phyloP scores from a whole-genome alignment of 495 filamentous ascomycete species.

The Penicillium soppii region DNA sequence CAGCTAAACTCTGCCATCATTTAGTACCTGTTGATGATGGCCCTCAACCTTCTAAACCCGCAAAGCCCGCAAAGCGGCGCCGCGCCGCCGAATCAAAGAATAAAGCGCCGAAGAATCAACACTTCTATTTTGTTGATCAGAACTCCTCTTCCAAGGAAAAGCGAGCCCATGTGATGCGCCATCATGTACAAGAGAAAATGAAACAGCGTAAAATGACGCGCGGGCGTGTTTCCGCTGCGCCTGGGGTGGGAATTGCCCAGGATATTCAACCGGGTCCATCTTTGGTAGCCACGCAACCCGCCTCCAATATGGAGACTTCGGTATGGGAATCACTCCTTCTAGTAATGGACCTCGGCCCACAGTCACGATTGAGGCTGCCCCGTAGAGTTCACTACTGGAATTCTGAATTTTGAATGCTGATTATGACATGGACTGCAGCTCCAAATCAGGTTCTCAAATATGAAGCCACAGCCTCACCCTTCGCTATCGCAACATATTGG shows the following conservation, averaged over 20 bases:
- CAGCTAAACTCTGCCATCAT: background rate
- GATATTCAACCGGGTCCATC: slow-evolving; percentile 4
- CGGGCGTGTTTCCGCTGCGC: slow-evolving; percentile 13
- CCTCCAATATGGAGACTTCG: slow-evolving; percentile 14
- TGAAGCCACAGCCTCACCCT: slow-evolving; percentile 12
- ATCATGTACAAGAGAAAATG: slow-evolving; percentile 47
- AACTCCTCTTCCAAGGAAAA: slow-evolving; percentile 46
- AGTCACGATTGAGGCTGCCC: background rate
- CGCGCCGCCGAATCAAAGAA: slow-evolving; percentile 19
- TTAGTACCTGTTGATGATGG: slow-evolving; percentile 13
- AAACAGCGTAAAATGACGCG: slow-evolving; percentile 34
- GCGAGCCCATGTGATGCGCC: slow-evolving; percentile 50
- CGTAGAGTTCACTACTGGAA: too few relatives aligned
- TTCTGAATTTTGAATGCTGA: slow-evolving; percentile 4
- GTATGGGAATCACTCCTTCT: slow-evolving; percentile 13
- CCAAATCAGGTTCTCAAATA: slow-evolving; percentile 16
- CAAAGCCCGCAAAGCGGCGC: slow-evolving; percentile 28
- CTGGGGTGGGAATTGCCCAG: slow-evolving; percentile 10
- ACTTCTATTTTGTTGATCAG: slow-evolving; percentile 47
- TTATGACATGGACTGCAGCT: slow-evolving; percentile 11
- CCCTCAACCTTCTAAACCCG: slow-evolving; percentile 13
- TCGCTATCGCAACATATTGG: slow-evolving; percentile 8
- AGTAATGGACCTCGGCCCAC: background rate
- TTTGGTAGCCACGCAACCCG: background rate
- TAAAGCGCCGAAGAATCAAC: slow-evolving; percentile 28